A percentile compares a stretch with the other conserved stretches of the same genome.
These are phyloP conservation scores for Olyra latifolia DNA, from an alignment of 176 grass and related monocot species.

Conservation along the genomic window DNA sequence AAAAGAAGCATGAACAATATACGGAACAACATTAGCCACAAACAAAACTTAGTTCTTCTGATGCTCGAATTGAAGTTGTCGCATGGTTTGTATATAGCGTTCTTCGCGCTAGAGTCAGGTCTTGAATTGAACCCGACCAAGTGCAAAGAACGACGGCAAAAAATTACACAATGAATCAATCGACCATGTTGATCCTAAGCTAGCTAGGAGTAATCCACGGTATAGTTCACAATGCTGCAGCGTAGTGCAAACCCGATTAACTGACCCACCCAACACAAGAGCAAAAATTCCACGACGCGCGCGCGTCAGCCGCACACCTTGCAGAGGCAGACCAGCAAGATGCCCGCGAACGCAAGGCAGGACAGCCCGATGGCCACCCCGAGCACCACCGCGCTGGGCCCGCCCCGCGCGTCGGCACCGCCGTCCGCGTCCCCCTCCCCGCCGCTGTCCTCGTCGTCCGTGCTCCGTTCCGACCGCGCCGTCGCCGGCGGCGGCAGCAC, in stretches of 20 bases:
- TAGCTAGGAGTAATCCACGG: not conserved
- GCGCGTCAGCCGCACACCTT: conserved; percentile 64
- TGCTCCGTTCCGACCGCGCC: conserved; percentile 56
- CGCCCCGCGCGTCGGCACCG: conserved; percentile 32
- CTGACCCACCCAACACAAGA: not conserved
- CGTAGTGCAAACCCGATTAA: not conserved
- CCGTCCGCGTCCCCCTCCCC: conserved; percentile 20
- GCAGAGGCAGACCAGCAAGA: conserved; percentile 91
- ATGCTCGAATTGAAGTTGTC: not conserved
- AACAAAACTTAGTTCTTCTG: too few relatives aligned
- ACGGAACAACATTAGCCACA: not conserved
- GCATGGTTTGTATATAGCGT: conserved; percentile 19
- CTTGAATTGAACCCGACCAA: conserved; percentile 14
- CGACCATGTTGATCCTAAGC: not conserved
- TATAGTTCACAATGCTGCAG: not conserved
- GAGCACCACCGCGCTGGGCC: conserved; percentile 78
- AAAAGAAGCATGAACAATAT: not conserved
- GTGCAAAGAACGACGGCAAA: conserved; percentile 23
- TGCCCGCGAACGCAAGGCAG: conserved; percentile 77
- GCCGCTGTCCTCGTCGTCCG: conserved; percentile 53
- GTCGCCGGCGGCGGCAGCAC: conserved; percentile 58
- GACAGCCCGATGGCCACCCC: conserved; percentile 89
- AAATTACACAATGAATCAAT: conserved; percentile 39
- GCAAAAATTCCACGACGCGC: not conserved
- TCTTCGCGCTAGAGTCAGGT: not conserved